Conservation (phyloP, 2,329 filamentous ascomycete genomes). For the Nemania diffusa region DNA sequence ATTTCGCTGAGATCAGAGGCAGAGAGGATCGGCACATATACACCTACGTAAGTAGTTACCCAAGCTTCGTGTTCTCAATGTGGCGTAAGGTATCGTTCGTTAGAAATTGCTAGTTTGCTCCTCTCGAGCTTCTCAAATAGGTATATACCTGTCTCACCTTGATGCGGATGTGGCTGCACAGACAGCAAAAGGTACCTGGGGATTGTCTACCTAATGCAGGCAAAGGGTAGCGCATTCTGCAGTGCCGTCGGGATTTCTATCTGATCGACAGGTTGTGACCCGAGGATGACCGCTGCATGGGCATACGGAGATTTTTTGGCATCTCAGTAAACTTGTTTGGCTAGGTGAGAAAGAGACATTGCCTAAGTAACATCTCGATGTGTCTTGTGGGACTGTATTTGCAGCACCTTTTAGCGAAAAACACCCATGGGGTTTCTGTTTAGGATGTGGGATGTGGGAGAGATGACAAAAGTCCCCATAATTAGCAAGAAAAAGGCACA, state of each 20-base stretch:
- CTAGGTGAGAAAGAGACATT: neutral
- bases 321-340: constrained; percentile 3
- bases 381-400: constrained; percentile 13
- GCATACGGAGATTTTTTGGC: constrained; percentile 6
- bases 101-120: neutral
- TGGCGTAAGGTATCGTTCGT: constrained; percentile 1
- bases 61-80: constrained; percentile 16
- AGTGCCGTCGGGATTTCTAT: neutral
- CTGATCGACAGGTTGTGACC: constrained; percentile 3
- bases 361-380: constrained; percentile 5
- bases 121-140: neutral
- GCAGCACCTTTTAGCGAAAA: constrained; percentile 7
- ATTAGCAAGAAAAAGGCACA: constrained; percentile 4
- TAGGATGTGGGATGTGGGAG: neutral
- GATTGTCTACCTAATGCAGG: constrained; percentile 1
- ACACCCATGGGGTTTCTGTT: neutral
- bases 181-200: neutral
- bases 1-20: constrained; percentile 14
- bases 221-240: constrained; percentile 1
- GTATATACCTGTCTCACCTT: neutral
- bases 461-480: constrained; percentile 12
- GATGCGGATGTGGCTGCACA: neutral
- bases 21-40: constrained; percentile 17
- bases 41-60: neutral
- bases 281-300: neutral